A percentile compares a stretch with the other conserved stretches of the same genome.
phyloP scores from a whole-genome alignment of 305 asterid species.

The Petunia hybrid region DNA sequence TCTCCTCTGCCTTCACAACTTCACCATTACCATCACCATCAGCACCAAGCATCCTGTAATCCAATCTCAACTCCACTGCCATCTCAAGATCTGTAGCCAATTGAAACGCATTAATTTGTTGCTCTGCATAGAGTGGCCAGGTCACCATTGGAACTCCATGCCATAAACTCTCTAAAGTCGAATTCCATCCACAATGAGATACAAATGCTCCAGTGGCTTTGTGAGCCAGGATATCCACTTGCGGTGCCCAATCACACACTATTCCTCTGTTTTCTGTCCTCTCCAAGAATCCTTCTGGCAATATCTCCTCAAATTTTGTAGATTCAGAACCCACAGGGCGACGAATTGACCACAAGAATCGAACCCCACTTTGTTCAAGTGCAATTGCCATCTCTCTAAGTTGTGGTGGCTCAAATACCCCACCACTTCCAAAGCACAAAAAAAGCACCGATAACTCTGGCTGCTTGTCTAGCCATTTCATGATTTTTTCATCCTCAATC shows the following conservation, averaged over 20 bases:
- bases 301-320: constrained; percentile 36
- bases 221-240: constrained; percentile 55
- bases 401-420: constrained; percentile 43
- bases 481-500: constrained; percentile 30
- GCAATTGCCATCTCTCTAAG: constrained; percentile 57
- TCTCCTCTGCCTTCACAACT: constrained; percentile 46
- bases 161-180: constrained; percentile 58
- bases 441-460: constrained; percentile 55
- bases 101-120: constrained; percentile 54
- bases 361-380: constrained; percentile 49
- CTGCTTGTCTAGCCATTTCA: constrained; percentile 62
- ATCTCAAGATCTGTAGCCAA: constrained; percentile 52
- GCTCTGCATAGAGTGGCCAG: constrained; percentile 62
- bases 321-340: constrained; percentile 41
- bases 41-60: constrained; percentile 34
- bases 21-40: constrained; percentile 7
- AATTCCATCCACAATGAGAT: constrained; percentile 76
- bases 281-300: constrained; percentile 64
- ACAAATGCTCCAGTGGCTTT: constrained; percentile 63
- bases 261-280: constrained; percentile 50
- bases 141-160: constrained; percentile 58
- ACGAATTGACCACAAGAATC: constrained; percentile 68
- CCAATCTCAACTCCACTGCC: constrained; percentile 55
- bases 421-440: constrained; percentile 59
- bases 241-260: constrained; percentile 72